Base-by-base conservation (phyloP, 75 land plant species). In the Pseudotsuga menziesii region DNA sequence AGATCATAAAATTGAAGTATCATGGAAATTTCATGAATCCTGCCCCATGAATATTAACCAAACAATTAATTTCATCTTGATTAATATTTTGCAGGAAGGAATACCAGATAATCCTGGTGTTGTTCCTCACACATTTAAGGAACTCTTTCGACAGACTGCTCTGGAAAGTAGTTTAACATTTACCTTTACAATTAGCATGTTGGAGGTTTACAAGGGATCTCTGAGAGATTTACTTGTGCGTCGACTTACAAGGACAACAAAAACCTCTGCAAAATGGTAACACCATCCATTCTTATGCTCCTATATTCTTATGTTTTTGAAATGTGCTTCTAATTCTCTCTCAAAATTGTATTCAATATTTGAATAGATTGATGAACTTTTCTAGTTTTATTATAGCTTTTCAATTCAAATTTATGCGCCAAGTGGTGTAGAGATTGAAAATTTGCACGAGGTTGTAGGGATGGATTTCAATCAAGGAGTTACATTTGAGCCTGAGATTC, bases 141-240 rank as follows among this genome's bases (percentile, higher is more conserved):
- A 84, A 66, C 84, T 95, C 27, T 89, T 95, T 73, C 78, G 72
- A 72, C 84, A 87, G 62, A 80, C 82, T 8, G 76, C 86, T 58
- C 27, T 61, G 54, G 88, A 85, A 70, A 79, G 59, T n/a, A 76
- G 81, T 60, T 78, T 72, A 22, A 70, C 79, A n/a, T 72, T 78
- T 5, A 76, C 78, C n/a, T 85, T 91, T 70, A 85, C 90, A 48
- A 79, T 93, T 72, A 95, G 96, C 80, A 95, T 92, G 98, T 78
- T 95, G 77, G 98, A 95, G 82, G 89, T 95, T 56, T 95, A 93
- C 89, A 86, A 89, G 90, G 98, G 96, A 57, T 82, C 44, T 61
- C 82, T 95, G 22, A 84, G 84, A 57, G 98, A 95, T 82, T 78
- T 95, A 14, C 90, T 95, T n/a, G 90, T 86, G 35, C 78, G 75